Conservation (phyloP, 495 filamentous ascomycete genomes). For the Lophiotrema nucula region DNA sequence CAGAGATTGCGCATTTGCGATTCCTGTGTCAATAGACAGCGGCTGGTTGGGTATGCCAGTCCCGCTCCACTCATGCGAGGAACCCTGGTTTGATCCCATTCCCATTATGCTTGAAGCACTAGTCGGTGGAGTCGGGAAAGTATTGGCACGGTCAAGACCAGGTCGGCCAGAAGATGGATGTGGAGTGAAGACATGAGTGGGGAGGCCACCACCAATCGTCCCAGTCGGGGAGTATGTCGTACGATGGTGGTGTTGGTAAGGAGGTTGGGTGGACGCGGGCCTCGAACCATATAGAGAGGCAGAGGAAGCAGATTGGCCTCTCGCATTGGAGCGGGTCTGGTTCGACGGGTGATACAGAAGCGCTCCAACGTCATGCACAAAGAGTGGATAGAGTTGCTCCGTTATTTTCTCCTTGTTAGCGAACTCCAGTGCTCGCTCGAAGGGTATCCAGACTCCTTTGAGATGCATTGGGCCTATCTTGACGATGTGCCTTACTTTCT, state of each 20-base stretch:
- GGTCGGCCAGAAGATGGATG: conserved; percentile 69
- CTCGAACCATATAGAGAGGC: conserved; percentile 45
- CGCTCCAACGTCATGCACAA: conserved; percentile 95
- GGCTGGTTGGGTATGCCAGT: conserved; percentile 68
- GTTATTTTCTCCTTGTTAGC: conserved; percentile 99
- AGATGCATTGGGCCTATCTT: conserved; percentile 99
- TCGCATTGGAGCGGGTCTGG: conserved; percentile 60
- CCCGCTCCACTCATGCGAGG: conserved; percentile 71
- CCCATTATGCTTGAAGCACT: conserved; percentile 88
- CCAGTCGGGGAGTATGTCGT: conserved; percentile 69
- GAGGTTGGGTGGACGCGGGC: conserved; percentile 52
- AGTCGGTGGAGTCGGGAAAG: conserved; percentile 91
- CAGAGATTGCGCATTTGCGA: conserved; percentile 79
- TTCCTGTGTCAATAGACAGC: conserved; percentile 79
- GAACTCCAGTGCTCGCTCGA: conserved; percentile 92
- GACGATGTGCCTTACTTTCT: conserved; percentile 93
- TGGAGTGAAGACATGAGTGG: conserved; percentile 68
- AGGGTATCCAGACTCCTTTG: conserved; percentile 99
- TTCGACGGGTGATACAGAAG: conserved; percentile 94
- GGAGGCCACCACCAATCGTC: conserved; percentile 59
- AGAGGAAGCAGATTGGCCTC: conserved; percentile 61
- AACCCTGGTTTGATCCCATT: conserved; percentile 71
- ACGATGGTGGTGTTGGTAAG: conserved; percentile 69
- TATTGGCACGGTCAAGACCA: conserved; percentile 74
- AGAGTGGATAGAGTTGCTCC: conserved; percentile 88